Evolutionary conservation across 805 yeast species (phyloP).

Genomic region (Sugiyamaella lignohabitans): DNA sequence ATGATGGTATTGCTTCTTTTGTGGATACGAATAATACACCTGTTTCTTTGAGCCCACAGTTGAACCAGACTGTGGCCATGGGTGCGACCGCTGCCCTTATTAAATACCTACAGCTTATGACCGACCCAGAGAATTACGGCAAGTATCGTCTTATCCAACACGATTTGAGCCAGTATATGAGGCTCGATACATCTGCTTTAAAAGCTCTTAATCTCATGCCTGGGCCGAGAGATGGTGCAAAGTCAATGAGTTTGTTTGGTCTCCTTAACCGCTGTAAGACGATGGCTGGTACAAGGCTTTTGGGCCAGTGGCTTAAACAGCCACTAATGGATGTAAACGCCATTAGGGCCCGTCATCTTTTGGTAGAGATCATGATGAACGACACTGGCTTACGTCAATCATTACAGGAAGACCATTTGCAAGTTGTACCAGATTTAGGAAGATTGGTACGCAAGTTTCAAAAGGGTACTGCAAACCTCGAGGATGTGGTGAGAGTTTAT

Average conservation of each 20-base stretch:
- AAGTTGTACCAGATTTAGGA: constrained; percentile 75
- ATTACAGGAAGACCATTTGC: constrained; percentile 59
- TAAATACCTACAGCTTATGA: constrained; percentile 57
- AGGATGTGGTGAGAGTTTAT: constrained; percentile 84
- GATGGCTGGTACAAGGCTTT: constrained; percentile 76
- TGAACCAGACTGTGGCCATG: constrained; percentile 47
- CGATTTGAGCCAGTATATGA: constrained; percentile 75
- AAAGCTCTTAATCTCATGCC: constrained; percentile 86
- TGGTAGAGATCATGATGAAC: constrained; percentile 70
- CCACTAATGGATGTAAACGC: constrained; percentile 65
- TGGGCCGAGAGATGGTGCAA: constrained; percentile 39
- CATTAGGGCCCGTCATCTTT: constrained; percentile 60
- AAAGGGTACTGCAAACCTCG: constrained; percentile 54
- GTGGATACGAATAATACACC: constrained; percentile 27
- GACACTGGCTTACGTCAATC: constrained; percentile 61
- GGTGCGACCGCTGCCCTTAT: constrained; percentile 64
- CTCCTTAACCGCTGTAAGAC: constrained; percentile 84
- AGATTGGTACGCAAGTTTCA: constrained; percentile 64
- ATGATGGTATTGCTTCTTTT: too few species aligned
- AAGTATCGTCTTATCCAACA: constrained; percentile 51
- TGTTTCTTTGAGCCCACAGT: constrained; percentile 25
- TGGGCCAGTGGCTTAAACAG: constrained; percentile 94
- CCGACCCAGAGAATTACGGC: constrained; percentile 50
- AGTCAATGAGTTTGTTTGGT: constrained; percentile 65
- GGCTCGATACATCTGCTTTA: constrained; percentile 84